phyloP scores from a whole-genome alignment of 1,139 yeast species.

The Diutina catenulata region DNA sequence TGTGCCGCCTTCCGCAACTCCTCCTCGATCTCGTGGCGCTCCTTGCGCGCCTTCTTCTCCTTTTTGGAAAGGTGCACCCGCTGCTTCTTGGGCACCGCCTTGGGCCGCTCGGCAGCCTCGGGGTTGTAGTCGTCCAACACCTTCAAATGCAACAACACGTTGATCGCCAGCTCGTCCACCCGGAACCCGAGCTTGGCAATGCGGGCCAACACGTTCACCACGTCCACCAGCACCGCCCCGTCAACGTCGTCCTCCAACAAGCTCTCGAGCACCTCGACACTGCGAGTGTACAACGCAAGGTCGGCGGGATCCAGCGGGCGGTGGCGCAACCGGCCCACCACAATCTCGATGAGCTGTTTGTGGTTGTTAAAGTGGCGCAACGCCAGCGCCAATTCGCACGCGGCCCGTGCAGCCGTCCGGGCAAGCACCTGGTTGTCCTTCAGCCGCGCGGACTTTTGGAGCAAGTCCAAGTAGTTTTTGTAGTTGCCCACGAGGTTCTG shows the following conservation, averaged over 20 bases:
- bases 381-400: slow-evolving; percentile 58
- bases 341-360: slow-evolving; percentile 53
- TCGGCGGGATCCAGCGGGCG: slow-evolving; percentile 36
- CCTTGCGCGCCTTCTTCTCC: slow-evolving; percentile 79
- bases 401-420: slow-evolving; percentile 55
- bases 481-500: slow-evolving; percentile 64
- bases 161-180: slow-evolving; percentile 76
- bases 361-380: slow-evolving; percentile 74
- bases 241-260: slow-evolving; percentile 56
- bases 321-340: slow-evolving; percentile 55
- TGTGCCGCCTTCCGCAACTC: slow-evolving; percentile 83
- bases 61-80: slow-evolving; percentile 82
- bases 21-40: slow-evolving; percentile 74
- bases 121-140: slow-evolving; percentile 78
- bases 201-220: slow-evolving; percentile 55
- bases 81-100: slow-evolving; percentile 57
- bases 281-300: slow-evolving; percentile 39
- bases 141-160: slow-evolving; percentile 59
- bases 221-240: slow-evolving; percentile 73
- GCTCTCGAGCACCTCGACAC: slow-evolving; percentile 55
- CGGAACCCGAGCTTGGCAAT: slow-evolving; percentile 62
- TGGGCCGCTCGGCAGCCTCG: slow-evolving; percentile 17
- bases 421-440: slow-evolving; percentile 37
- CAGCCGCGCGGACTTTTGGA: slow-evolving; percentile 29
- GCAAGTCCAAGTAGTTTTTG: slow-evolving; percentile 49